A percentile compares a stretch with the other conserved stretches of the same genome.
phyloP scores from a whole-genome alignment of 2,329 filamentous ascomycete species.

The Kalaharituber pfeilii region DNA sequence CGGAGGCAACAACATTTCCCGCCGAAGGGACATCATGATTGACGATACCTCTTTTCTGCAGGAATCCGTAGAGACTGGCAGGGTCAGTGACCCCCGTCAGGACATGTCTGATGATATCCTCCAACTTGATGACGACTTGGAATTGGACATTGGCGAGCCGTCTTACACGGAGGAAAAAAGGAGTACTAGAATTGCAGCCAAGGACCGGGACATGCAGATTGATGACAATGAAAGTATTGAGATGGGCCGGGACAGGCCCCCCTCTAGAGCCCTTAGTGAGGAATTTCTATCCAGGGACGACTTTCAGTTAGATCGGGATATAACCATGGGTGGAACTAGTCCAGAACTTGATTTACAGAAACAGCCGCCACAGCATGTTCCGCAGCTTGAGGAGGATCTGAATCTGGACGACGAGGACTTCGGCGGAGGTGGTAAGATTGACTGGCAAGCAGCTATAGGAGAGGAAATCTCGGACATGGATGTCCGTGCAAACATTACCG shows the following conservation, averaged over 20 bases:
- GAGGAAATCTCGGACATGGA: neutral
- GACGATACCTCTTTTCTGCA: slow-evolving; percentile 68
- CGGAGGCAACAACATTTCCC: slow-evolving; percentile 34
- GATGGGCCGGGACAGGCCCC: slow-evolving; percentile 70
- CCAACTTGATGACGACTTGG: slow-evolving; percentile 47
- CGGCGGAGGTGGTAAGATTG: neutral
- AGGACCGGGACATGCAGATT: slow-evolving; percentile 22
- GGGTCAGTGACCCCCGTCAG: slow-evolving; percentile 39
- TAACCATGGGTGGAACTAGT: neutral
- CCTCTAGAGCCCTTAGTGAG: slow-evolving; percentile 48
- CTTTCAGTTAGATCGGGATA: neutral
- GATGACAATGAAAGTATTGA: slow-evolving; percentile 52
- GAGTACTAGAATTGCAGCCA: slow-evolving; percentile 25
- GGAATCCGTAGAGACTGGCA: slow-evolving; percentile 34
- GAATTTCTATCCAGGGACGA: slow-evolving; percentile 37
- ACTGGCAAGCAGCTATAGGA: neutral
- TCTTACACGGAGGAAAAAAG: slow-evolving; percentile 7
- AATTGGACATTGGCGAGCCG: slow-evolving; percentile 40
- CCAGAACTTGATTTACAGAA: slow-evolving; percentile 16
- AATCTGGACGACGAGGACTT: slow-evolving; percentile 41
- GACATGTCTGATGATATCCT: slow-evolving; percentile 50
- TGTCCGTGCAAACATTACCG: neutral
- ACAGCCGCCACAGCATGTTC: slow-evolving; percentile 18
- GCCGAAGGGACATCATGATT: slow-evolving; percentile 48
- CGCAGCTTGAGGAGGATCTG: slow-evolving; percentile 36